Evolutionary conservation across 129 eudicot species (phyloP), one percentile per base, ranked within the genome.

Genomic region (Flaveria bidentis): DNA sequence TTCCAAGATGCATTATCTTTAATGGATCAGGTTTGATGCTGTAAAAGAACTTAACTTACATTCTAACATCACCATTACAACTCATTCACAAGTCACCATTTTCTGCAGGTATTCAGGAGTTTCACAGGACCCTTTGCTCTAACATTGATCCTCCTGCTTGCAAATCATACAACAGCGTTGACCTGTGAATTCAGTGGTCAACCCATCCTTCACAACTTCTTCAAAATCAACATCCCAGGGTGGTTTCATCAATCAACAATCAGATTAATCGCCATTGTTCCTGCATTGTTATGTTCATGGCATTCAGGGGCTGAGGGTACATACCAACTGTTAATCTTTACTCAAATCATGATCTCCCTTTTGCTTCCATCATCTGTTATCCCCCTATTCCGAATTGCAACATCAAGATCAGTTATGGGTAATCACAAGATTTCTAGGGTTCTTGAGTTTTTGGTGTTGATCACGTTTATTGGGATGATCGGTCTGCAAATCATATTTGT

Each of bases 201-300:
- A 83, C 80, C 84, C 36, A 83, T 88, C 70, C 66, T 88, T 76
- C 81, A 74, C 22, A 85, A 85, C 60, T 91, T 91, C 56, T 95
- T 95, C 77, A 73, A 76, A 52, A 26, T 91, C 70, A 77, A 92
- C 52, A 79, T 91, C 72, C 90, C 97, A 12, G 91, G 85, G 26
- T 95, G 97, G 97, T 87, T 95, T 79, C 97, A 91, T 84, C 90
- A 91, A 79, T 89, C 88, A 2, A 76, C 90, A 39, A 89, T 91
- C 81, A 87, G 97, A 83, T 72, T 82, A 33, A 77, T 91, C 69
- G 87, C 96, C 69, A 79, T 87, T 15, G 46, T 91, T 58, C 94
- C 89, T 30, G 97, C 99, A 13, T 88, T 95, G 4, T 85, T 74
- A 72, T 91, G 92, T 75, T 81, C 89, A 51, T 80, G 93, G 92